Percentiles rank a stretch among this genome's conserved stretches.
Evolutionary conservation across 495 filamentous ascomycete species (phyloP).

Genomic region (Hypoxylon fragiforme): DNA sequence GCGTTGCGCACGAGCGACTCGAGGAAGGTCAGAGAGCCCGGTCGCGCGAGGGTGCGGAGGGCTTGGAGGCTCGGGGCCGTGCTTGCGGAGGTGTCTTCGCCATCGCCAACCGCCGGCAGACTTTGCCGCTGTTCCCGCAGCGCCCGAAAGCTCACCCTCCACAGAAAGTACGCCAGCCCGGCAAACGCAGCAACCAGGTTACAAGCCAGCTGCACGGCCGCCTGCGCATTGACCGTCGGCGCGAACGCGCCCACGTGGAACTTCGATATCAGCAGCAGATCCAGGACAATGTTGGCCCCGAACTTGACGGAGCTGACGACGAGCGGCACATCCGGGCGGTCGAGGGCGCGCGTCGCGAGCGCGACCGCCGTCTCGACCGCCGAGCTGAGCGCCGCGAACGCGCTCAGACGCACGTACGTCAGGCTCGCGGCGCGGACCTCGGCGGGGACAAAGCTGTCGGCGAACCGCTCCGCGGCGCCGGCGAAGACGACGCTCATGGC

Average conservation of each 20-base stretch:
- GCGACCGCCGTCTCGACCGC: slow-evolving; percentile 67
- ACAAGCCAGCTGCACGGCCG: slow-evolving; percentile 63
- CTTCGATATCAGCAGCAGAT: slow-evolving; percentile 69
- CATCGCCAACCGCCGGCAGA: not conserved
- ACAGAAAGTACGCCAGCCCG: slow-evolving; percentile 65
- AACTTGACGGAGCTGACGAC: slow-evolving; percentile 67
- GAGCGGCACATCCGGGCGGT: slow-evolving; percentile 73
- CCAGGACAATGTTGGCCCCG: slow-evolving; percentile 68
- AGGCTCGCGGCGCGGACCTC: slow-evolving; percentile 59
- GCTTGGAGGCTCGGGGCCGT: slow-evolving; percentile 45
- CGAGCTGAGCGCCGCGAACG: slow-evolving; percentile 62
- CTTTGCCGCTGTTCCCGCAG: not conserved
- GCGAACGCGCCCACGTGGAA: slow-evolving; percentile 61
- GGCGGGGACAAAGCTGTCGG: slow-evolving; percentile 64
- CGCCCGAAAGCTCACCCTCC: slow-evolving; percentile 37
- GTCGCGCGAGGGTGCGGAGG: slow-evolving; percentile 55
- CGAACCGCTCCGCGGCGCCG: slow-evolving; percentile 56
- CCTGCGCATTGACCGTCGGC: slow-evolving; percentile 66
- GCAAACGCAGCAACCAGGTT: slow-evolving; percentile 58
- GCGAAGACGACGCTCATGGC: slow-evolving; percentile 67
- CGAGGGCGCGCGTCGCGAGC: slow-evolving; percentile 64
- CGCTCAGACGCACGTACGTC: slow-evolving; percentile 67
- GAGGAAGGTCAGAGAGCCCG: slow-evolving; percentile 60
- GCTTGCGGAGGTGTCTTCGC: not conserved
- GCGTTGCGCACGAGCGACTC: slow-evolving; percentile 71